Percentiles rank a stretch among this genome's conserved stretches.
These are phyloP conservation scores for Ganoderma lucidum DNA, from an alignment of 1,284 basidiomycete species.

Conservation along the genomic window DNA sequence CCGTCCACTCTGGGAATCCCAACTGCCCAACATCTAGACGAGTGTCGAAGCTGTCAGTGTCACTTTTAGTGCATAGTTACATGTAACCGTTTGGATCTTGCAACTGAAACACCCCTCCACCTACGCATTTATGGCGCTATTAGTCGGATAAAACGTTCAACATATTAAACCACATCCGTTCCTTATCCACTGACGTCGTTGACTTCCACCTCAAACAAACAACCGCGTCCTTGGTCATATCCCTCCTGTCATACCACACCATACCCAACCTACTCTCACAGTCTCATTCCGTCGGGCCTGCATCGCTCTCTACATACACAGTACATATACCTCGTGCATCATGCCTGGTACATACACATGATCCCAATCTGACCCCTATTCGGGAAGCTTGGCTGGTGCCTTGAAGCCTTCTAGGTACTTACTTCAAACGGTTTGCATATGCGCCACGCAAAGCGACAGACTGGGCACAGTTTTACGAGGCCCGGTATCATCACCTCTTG, in stretches of 20 bases:
- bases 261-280: too few relatives aligned
- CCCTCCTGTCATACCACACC: not conserved
- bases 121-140: not conserved
- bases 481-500: slow-evolving; percentile 22
- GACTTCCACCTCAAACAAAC: not conserved
- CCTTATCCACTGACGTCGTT: not conserved
- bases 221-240: not conserved
- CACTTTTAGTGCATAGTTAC: not conserved
- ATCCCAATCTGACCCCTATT: too few relatives aligned
- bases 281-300: too few relatives aligned
- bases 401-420: too few relatives aligned
- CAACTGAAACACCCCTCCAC: not conserved
- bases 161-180: not conserved
- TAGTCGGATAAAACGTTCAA: not conserved
- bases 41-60: not conserved
- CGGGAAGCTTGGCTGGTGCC: too few relatives aligned
- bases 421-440: too few relatives aligned
- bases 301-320: too few relatives aligned
- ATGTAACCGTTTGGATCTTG: not conserved
- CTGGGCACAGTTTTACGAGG: slow-evolving; percentile 16
- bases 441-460: too few relatives aligned
- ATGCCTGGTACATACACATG: too few relatives aligned
- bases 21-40: not conserved
- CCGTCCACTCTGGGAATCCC: too few relatives aligned
- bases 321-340: too few relatives aligned